Percentiles rank a stretch among this genome's conserved stretches.
Evolutionary conservation across 176 grass and related monocot genomes (phyloP).

Genomic region (Bothriochloa decipiens): DNA sequence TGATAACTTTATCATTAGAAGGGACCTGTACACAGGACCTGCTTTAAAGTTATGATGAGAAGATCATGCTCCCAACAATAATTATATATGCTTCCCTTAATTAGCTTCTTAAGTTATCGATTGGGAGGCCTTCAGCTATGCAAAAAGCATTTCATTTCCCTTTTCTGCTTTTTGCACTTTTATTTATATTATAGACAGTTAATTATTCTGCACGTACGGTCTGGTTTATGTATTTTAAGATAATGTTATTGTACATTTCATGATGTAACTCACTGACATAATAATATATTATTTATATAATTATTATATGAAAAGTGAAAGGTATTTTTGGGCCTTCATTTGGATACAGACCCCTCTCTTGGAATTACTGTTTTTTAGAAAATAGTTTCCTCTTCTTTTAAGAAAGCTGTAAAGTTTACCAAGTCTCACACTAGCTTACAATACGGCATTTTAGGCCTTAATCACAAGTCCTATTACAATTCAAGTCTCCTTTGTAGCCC

Average conservation of each 20-base stretch:
- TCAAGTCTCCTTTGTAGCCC: not conserved
- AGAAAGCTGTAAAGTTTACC: not conserved
- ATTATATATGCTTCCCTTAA: not conserved
- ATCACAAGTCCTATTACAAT: not conserved
- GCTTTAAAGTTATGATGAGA: slow-evolving; percentile 48
- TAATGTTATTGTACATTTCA: slow-evolving; percentile 41
- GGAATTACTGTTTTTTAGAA: not conserved
- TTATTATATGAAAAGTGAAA: slow-evolving; percentile 26
- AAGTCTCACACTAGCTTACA: not conserved
- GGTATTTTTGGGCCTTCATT: slow-evolving; percentile 30
- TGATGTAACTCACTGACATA: slow-evolving; percentile 15
- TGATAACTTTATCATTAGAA: slow-evolving; percentile 69
- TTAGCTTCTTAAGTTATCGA: too few relatives aligned
- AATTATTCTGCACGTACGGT: not conserved
- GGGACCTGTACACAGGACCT: slow-evolving; percentile 67
- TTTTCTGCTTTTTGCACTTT: too few relatives aligned
- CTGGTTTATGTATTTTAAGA: slow-evolving; percentile 32
- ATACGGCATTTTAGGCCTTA: too few relatives aligned
- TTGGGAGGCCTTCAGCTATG: too few relatives aligned
- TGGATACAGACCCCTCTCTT: not conserved
- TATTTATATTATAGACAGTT: not conserved
- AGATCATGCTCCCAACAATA: not conserved
- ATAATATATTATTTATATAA: slow-evolving; percentile 25
- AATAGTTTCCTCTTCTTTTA: not conserved
- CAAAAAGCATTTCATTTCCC: too few relatives aligned